These are phyloP conservation scores for Dictyostelium citrinum DNA, from an alignment of 78 protist genomes.

Conservation along the genomic window DNA sequence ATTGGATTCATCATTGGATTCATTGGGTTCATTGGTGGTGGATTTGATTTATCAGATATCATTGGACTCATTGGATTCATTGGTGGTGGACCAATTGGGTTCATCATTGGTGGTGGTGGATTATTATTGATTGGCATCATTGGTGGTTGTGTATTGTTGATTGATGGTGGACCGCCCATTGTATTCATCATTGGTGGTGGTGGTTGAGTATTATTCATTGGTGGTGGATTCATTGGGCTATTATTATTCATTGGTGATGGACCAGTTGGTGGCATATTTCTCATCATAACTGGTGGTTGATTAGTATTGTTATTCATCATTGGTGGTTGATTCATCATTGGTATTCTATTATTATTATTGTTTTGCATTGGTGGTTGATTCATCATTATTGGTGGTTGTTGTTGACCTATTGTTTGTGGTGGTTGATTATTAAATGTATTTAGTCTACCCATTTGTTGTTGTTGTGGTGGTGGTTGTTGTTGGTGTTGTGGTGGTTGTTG, in stretches of 20 bases:
- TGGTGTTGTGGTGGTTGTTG: neutral
- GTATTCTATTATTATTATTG: neutral
- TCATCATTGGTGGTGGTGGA: slow-evolving; percentile 49
- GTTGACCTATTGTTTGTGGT: neutral
- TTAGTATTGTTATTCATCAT: neutral
- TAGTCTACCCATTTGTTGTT: neutral
- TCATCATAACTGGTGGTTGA: slow-evolving; percentile 5
- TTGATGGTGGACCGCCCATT: neutral
- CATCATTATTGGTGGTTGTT: neutral
- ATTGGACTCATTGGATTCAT: neutral
- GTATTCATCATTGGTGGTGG: slow-evolving; percentile 23
- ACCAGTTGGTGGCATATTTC: neutral
- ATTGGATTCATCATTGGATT: neutral
- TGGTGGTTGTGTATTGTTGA: neutral
- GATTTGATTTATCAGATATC: neutral
- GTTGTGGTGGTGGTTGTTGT: neutral
- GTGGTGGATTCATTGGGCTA: slow-evolving; percentile 9
- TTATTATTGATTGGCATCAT: neutral
- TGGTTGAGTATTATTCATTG: neutral
- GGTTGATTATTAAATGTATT: neutral
- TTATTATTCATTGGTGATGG: neutral
- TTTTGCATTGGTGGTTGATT: neutral
- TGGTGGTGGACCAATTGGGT: slow-evolving; percentile 4
- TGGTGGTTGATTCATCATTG: neutral
- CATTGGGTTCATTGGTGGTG: slow-evolving; percentile 30